Base-by-base conservation (phyloP, 345 rosid genomes). In the Ceriops tagal region DNA sequence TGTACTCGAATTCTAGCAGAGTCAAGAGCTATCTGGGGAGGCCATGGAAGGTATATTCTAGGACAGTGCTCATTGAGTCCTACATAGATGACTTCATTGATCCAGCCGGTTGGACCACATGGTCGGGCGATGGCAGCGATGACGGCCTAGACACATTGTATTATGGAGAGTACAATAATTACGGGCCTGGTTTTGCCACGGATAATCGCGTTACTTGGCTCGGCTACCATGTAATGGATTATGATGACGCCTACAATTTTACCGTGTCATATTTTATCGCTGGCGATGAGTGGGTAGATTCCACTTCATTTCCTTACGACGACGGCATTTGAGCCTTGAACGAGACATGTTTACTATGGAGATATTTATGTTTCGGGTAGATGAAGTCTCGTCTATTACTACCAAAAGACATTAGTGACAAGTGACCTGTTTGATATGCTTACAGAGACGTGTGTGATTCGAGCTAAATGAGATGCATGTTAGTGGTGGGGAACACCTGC, bases 301-400 rank as follows among this genome's bases (percentile, higher is more conserved):
- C 92, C 63, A 93, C 98, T 68, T 79, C 91, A 28, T 78, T 93
- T 39, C 97, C 98, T 39, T 93, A 90, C 19, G 84, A 89, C 49
- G 78, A 84, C 68, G 86, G 87, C 22, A 82, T 90, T 70, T 92
- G 73, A 76, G 27, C 15, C 35, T 26, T 24, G 27, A 43, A 43
- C 13, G 15, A 43, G 49, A 43, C 49, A 43, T 43, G 49, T 43
- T 43, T 43, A 11, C 49, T 1, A 3, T 3, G 16, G 49, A 39
- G 47, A 39, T 6, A 1, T 39, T 39, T 11, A 39, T 39, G 46
- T 39, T 9, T 39, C 49, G 5, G 49, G 49, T 43, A 43, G 49
- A 5, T 43, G 18, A 43, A 43, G 49, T 43, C 49, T 43, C 49
- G 49, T 15, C 19, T 43, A 13, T 43, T 15, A 43, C 18, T 13